Conservation (phyloP, 106 monocot species). For the Cymbidium sinense region DNA sequence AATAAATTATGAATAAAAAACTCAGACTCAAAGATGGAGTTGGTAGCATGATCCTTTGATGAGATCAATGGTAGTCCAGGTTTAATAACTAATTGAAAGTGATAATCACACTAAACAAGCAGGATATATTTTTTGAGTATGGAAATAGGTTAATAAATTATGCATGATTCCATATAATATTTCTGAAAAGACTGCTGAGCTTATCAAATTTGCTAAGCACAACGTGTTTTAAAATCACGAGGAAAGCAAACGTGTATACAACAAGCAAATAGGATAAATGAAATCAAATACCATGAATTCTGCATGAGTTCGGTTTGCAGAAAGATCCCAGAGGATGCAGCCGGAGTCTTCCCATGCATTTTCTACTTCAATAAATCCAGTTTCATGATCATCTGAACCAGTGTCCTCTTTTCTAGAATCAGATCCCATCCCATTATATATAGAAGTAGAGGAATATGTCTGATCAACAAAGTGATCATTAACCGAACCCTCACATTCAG, state of each 20-base stretch:
- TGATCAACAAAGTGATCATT: background rate
- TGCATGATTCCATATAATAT: background rate
- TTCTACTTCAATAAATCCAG: constrained; percentile 9
- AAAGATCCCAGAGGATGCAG: constrained; percentile 88
- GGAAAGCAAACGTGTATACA: background rate
- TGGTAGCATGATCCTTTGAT: background rate
- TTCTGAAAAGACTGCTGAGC: background rate
- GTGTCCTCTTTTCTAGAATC: constrained; percentile 17
- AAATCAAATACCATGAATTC: constrained; percentile 63
- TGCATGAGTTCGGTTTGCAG: constrained; percentile 65
- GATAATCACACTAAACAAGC: background rate
- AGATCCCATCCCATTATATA: constrained; percentile 7
- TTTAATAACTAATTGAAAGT: background rate
- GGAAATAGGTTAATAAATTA: background rate
- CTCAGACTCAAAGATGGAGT: background rate
- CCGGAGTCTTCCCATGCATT: constrained; percentile 86
- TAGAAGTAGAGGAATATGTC: constrained; percentile 7
- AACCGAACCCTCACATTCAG: constrained; percentile 4
- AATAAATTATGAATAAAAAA: background rate
- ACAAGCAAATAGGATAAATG: background rate
- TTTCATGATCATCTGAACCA: constrained; percentile 16
- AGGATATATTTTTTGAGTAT: background rate
- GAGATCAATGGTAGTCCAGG: background rate
- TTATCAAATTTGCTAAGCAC: background rate
- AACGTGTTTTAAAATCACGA: background rate